Evolutionary conservation across 2,329 filamentous ascomycete genomes (phyloP), one percentile per base, ranked within the genome.

Genomic region (Aspergillus ustus): DNA sequence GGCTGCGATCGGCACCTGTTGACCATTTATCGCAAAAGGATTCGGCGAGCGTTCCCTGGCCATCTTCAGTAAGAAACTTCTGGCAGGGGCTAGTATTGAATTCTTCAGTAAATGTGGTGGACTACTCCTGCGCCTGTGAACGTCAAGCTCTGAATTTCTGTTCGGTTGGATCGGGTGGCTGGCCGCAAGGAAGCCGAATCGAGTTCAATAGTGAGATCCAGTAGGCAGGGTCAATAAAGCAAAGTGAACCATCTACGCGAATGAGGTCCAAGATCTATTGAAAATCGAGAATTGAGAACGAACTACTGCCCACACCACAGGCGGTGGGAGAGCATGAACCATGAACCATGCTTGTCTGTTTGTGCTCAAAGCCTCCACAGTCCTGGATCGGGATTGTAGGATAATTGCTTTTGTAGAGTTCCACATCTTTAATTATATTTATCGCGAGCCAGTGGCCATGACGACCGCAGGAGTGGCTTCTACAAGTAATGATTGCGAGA

Each of bases 391-490:
- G 28, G 29, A 20, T 59, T 29, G 57, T 40, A 52, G 45, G n/a
- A n/a, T 45, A 46, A 46, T 59, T 52, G 57, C 57, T 52, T 59
- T 34, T 58, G 48, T 19, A 48, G 40, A 46, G 28, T 9, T 59
- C 57, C 57, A 59, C 57, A 52, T 59, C 43, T 48, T 44, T 58
- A n/a, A 52, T 44, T 58, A 20, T 58, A n/a, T 45, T 44, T 58
- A 20, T 44, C 31, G 13, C 43, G 34, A 40, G 34, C 34, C 34
- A 40, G 34, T 20, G n/a, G 45, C 20, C 11, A 40, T 37, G 20
- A 28, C 43, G 54, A 50, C 34, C 52, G 28, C 45, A 20, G 22
- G 19, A 11, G 52, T 28, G 53, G 54, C 45, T 50, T 50, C 20
- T 57, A 31, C 15, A 49, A 57, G 54, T 22, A 57, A 57, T 25